These are phyloP conservation scores for Pseudovirgaria hyperparasitica DNA, from an alignment of 2,329 filamentous ascomycete genomes.

Conservation along the genomic window DNA sequence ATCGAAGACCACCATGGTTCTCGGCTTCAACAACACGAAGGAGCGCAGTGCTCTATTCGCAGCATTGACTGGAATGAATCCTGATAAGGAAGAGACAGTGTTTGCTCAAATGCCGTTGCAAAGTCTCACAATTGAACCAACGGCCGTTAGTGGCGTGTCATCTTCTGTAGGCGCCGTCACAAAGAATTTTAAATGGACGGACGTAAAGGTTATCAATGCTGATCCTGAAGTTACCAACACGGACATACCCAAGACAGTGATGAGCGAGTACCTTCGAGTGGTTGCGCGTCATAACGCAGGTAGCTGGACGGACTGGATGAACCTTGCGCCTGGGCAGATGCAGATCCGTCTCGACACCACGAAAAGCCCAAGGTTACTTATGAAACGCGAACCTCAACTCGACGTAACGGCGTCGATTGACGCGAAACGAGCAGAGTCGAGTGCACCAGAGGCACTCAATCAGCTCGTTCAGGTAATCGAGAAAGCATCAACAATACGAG, in stretches of 20 bases:
- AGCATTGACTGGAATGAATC: constrained; percentile 58
- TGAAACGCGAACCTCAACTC: constrained; percentile 54
- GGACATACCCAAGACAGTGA: constrained; percentile 52
- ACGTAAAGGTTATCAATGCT: constrained; percentile 59
- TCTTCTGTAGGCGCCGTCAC: constrained; percentile 27
- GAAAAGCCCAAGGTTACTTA: constrained; percentile 20
- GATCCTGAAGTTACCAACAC: constrained; percentile 43
- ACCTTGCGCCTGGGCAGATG: constrained; percentile 43
- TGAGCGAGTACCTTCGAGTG: constrained; percentile 64
- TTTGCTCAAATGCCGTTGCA: constrained; percentile 56
- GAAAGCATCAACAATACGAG: constrained; percentile 54
- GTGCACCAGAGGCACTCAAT: constrained; percentile 46
- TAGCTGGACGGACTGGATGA: constrained; percentile 71
- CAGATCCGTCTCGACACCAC: constrained; percentile 31
- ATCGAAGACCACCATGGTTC: constrained; percentile 45
- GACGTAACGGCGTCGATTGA: constrained; percentile 67
- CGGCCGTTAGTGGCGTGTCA: constrained; percentile 33
- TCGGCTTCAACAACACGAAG: constrained; percentile 63
- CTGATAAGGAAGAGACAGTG: constrained; percentile 56
- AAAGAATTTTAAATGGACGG: constrained; percentile 47
- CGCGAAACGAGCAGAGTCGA: constrained; percentile 18
- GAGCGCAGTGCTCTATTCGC: constrained; percentile 61
- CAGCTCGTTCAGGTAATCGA: constrained; percentile 48
- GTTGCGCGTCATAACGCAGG: constrained; percentile 65
- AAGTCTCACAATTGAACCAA: constrained; percentile 49